A percentile compares a stretch with the other conserved stretches of the same genome.
Conservation (phyloP, 768 basidiomycete genomes). For the Russula ochroleuca region DNA sequence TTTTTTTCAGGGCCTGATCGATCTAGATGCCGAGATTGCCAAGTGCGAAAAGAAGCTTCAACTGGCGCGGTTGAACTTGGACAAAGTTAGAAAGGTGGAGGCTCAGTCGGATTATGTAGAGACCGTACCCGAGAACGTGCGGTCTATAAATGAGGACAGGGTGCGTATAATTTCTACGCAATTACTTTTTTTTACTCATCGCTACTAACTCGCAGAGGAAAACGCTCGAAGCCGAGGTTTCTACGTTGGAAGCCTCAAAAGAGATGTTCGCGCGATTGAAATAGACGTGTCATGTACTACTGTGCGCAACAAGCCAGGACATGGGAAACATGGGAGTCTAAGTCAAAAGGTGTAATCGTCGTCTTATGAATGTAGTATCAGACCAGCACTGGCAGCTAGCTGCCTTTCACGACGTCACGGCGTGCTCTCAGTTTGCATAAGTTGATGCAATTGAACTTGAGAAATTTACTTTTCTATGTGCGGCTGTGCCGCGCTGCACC, state of each 20-base stretch:
- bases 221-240: slow-evolving; percentile 75
- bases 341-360: no score
- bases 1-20: slow-evolving; percentile 70
- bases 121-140: slow-evolving; percentile 76
- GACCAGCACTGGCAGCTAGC: no score
- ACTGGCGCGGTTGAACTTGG: slow-evolving; percentile 59
- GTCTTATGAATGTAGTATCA: no score
- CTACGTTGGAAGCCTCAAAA: slow-evolving; percentile 63
- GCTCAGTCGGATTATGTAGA: slow-evolving; percentile 71
- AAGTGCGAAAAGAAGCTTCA: slow-evolving; percentile 90
- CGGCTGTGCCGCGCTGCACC: no score
- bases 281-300: slow-evolving; percentile 29
- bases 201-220: slow-evolving; percentile 46
- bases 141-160: slow-evolving; percentile 75
- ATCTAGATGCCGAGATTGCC: slow-evolving; percentile 80
- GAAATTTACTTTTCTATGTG: no score
- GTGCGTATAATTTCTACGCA: slow-evolving; percentile 39
- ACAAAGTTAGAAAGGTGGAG: slow-evolving; percentile 73
- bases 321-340: no score
- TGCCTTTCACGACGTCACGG: no score
- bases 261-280: slow-evolving; percentile 72
- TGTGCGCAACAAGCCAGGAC: no score
- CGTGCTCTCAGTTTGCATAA: no score
- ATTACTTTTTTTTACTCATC: no score
- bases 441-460: no score